Base-by-base conservation (phyloP, 306 rosid genomes). In the Astragalus membranaceus region DNA sequence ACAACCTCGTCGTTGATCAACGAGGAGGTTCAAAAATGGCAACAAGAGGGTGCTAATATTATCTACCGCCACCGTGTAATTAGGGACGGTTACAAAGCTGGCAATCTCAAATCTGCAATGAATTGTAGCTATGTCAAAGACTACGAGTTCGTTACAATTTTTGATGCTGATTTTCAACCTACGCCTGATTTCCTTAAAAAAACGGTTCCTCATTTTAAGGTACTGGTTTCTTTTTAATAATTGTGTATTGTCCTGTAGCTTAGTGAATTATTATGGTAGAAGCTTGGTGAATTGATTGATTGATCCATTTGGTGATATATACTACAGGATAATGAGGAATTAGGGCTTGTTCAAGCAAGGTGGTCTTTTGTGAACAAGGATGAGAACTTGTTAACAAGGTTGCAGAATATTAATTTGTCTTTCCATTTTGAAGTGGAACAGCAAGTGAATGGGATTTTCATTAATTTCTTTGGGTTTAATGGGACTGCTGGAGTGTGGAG, bases 401-500 rank as follows among this genome's bases (percentile, higher is more conserved):
- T 92, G 83, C 98, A 92, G 81, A 89, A 92, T 78, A 77, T 92
- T 75, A 92, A 92, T 66, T 75, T 92, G 69, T 71, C 96, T 30
- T 92, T 92, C 73, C 96, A 92, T 81, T 92, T 89, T 68, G 98
- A 93, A 78, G 98, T 93, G 29, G 98, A 93, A 69, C 97, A 93
- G 81, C 98, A 93, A 80, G 98, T 93, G 15, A 93, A 93, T 68
- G 82, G 97, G 6, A 74, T 87, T 67, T 90, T 93, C 74, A 69
- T 93, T 39, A 83, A 93, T 82, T 93, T 93, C 86, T 93, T 93
- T 16, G 97, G 98, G 50, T 93, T 93, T 81, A 93, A 93, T 70
- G 98, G 98, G 68, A 93, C 98, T 2, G 98, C 98, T 10, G 98
- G 98, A 46, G 98, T 93, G 56, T 93, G 98, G 98, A 88, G 98